Evolutionary conservation across 805 yeast species (phyloP).

Genomic region (Cyberlindnera mississippiensis): DNA sequence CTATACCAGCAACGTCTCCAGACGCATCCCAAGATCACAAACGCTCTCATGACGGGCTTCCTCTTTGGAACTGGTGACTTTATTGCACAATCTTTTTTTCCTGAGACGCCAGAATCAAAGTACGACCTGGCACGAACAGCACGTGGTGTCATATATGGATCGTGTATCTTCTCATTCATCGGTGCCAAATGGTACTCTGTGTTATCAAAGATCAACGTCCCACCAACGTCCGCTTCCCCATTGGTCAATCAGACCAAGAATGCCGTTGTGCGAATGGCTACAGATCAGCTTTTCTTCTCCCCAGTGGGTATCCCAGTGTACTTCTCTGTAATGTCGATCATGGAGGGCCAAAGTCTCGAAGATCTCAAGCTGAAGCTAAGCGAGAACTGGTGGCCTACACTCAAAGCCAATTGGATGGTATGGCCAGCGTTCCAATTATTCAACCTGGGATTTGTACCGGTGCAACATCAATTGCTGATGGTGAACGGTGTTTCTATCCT

Average conservation of each 20-base stretch:
- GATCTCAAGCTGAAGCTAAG: constrained; percentile 41
- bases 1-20: constrained; percentile 28
- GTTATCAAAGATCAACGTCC: constrained; percentile 41
- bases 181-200: constrained; percentile 68
- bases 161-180: constrained; percentile 68
- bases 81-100: constrained; percentile 59
- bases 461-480: constrained; percentile 58
- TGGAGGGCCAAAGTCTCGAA: constrained; percentile 50
- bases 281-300: constrained; percentile 75
- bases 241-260: constrained; percentile 28
- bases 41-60: constrained; percentile 51
- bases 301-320: constrained; percentile 76
- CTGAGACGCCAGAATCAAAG: constrained; percentile 18
- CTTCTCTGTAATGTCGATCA: constrained; percentile 57
- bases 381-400: constrained; percentile 60
- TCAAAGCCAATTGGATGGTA: constrained; percentile 72
- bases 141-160: constrained; percentile 69
- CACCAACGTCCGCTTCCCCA: constrained; percentile 21
- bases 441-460: constrained; percentile 76
- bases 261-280: constrained; percentile 48
- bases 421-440: constrained; percentile 88
- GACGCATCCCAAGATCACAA: constrained; percentile 48
- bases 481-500: constrained; percentile 71
- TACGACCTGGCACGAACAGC: constrained; percentile 55
- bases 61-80: constrained; percentile 74